These are phyloP conservation scores for Dendrobium huoshanense DNA, from an alignment of 106 monocot species.

Conservation along the genomic window DNA sequence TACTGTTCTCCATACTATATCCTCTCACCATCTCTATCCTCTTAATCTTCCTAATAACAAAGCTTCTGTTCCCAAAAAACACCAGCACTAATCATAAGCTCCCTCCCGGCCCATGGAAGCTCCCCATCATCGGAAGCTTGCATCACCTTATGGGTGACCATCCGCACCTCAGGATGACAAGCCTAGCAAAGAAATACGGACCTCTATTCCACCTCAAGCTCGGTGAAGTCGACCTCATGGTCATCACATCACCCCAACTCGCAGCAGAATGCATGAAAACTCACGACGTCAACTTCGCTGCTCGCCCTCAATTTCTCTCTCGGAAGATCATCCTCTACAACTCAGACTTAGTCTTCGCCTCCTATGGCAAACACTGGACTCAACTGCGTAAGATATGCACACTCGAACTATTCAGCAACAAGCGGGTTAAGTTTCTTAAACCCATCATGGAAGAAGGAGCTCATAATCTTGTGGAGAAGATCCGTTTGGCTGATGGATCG, in stretches of 20 bases:
- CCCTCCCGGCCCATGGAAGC: slow-evolving; percentile 14
- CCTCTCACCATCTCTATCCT: background rate
- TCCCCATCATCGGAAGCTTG: slow-evolving; percentile 23
- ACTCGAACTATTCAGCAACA: slow-evolving; percentile 3
- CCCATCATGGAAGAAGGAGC: slow-evolving; percentile 4
- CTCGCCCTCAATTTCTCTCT: background rate
- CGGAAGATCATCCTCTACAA: background rate
- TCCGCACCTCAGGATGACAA: slow-evolving; percentile 6
- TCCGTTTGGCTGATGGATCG: background rate
- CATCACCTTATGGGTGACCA: slow-evolving; percentile 13
- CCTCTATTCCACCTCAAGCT: slow-evolving; percentile 25
- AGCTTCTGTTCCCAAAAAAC: background rate
- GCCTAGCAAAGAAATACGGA: slow-evolving; percentile 6
- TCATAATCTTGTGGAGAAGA: background rate
- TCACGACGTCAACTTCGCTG: slow-evolving; percentile 9
- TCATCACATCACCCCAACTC: slow-evolving; percentile 11
- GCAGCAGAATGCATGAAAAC: slow-evolving; percentile 15
- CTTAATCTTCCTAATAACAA: background rate
- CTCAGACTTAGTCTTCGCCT: slow-evolving; percentile 3
- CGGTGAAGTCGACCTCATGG: slow-evolving; percentile 10
- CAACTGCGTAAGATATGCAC: slow-evolving; percentile 11
- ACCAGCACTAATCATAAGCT: background rate
- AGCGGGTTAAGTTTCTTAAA: background rate
- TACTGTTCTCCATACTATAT: background rate
- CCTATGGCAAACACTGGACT: slow-evolving; percentile 7